A percentile compares a stretch with the other conserved stretches of the same genome.
These are phyloP conservation scores for Setaria italica DNA, from an alignment of 202 grass and related monocot genomes.

Conservation along the genomic window DNA sequence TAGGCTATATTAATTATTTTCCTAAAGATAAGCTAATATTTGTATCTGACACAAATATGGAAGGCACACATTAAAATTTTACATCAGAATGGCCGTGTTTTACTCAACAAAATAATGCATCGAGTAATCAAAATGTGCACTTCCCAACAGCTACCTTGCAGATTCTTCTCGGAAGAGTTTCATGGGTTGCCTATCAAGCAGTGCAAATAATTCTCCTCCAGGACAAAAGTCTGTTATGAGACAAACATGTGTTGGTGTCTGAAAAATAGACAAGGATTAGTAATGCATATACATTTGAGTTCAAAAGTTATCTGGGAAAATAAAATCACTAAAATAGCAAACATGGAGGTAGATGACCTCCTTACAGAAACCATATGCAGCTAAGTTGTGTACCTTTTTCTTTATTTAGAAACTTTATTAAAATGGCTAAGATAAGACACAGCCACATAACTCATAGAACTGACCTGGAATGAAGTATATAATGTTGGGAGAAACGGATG, in stretches of 20 bases:
- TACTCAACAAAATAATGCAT: slow-evolving; percentile 10
- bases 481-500: slow-evolving; percentile 98
- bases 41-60: slow-evolving; percentile 7
- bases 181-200: slow-evolving; percentile 89
- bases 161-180: slow-evolving; percentile 91
- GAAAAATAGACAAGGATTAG: slow-evolving; percentile 52
- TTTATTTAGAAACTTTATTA: slow-evolving; percentile 27
- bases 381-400: slow-evolving; percentile 15
- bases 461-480: slow-evolving; percentile 97
- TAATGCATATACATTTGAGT: slow-evolving; percentile 30
- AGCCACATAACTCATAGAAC: slow-evolving; percentile 10
- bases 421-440: slow-evolving; percentile 29
- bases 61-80: slow-evolving; percentile 19
- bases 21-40: background rate
- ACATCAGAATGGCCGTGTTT: background rate
- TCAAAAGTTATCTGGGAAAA: slow-evolving; percentile 11
- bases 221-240: slow-evolving; percentile 98
- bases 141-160: slow-evolving; percentile 72
- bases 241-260: slow-evolving; percentile 98
- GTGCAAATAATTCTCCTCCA: slow-evolving; percentile 96
- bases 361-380: slow-evolving; percentile 7
- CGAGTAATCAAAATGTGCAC: background rate
- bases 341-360: slow-evolving; percentile 17
- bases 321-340: slow-evolving; percentile 1
- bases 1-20: slow-evolving; percentile 19